Percentiles rank a stretch among this genome's conserved stretches.
These are phyloP conservation scores for Alliaria petiolata DNA, from an alignment of 345 rosid genomes.

Conservation along the genomic window DNA sequence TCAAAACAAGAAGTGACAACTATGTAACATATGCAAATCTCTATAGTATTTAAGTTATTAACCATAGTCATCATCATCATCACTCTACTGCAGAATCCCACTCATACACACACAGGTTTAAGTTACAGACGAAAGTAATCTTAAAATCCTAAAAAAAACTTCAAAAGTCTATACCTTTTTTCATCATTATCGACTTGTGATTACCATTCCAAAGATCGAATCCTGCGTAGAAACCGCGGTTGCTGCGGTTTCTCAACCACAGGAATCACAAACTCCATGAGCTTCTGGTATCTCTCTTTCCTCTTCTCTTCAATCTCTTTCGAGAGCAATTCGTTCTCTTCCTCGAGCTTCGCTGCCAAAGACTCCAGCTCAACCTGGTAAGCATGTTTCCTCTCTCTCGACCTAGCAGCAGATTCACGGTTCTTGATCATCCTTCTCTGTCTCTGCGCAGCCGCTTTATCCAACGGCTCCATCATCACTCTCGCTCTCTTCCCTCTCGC, in stretches of 20 bases:
- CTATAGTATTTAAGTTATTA: neutral
- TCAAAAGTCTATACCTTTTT: conserved; percentile 4
- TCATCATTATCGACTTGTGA: neutral
- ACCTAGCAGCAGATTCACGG: conserved; percentile 94
- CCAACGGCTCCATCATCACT: conserved; percentile 70
- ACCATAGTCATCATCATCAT: conserved; percentile 2
- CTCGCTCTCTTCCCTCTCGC: conserved; percentile 65
- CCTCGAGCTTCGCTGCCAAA: conserved; percentile 69
- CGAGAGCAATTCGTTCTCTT: conserved; percentile 67
- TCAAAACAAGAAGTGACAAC: neutral
- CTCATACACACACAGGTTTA: neutral
- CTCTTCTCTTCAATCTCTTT: conserved; percentile 83
- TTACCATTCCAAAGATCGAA: conserved; percentile 73
- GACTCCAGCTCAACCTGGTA: conserved; percentile 92
- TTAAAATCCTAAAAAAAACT: conserved; percentile 2
- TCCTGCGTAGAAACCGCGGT: conserved; percentile 54
- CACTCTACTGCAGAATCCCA: conserved; percentile 9
- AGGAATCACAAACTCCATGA: conserved; percentile 79
- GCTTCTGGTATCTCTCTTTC: conserved; percentile 68
- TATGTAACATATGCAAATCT: conserved; percentile 1
- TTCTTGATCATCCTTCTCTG: conserved; percentile 98
- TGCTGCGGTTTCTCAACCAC: conserved; percentile 57
- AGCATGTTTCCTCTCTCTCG: conserved; percentile 96
- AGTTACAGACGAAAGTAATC: neutral
- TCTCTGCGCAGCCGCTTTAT: conserved; percentile 87